Base-by-base conservation (phyloP, 1,284 basidiomycete species). In the Puccinia novopanici region DNA sequence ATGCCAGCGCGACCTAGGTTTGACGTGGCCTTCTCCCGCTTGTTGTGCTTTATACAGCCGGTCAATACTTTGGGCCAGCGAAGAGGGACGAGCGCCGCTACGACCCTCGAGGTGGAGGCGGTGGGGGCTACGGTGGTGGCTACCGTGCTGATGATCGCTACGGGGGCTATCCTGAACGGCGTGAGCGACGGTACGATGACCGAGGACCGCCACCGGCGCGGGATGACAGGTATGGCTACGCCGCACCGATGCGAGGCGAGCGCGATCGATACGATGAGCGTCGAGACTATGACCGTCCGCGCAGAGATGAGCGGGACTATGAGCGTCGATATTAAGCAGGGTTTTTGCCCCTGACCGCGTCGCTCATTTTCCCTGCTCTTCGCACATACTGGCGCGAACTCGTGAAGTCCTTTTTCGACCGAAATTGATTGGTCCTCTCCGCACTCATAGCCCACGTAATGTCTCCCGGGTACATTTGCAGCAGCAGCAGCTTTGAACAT, bases 21-120 rank as follows among this genome's bases (percentile, higher is more conserved):
- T 59, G 27, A 63, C 55, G 24, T 13, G 17, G 2, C 15, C 40
- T 63, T 63, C 13, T 40, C 13, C n/a, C 5, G 19, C 12, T 9
- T 9, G 12, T 34, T 6, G 12, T 48, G 27, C 17, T 30, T 70
- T 82, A 61, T 81, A 52, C 72, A 82, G 85, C 83, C 74, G 83
- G 82, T 57, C 76, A 82, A 75, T 82, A 82, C 75, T 81, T 72
- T 50, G 80, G 72, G 45, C 71, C 80, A 27, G 61, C 78, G 34
- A 77, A 83, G 82, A 72, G 84, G 89, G 91, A 88, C 82, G 91
- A 93, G 85, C 89, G 92, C 55, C 91, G 89, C 0, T 93, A 93
- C 83, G 92, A 92, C 85, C 92, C 91, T 76, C 89, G 91, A 81
- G 81, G 77, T 67, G 70, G 77, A 22, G 59, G 76, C 5, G 45